phyloP scores from a whole-genome alignment of 1,139 yeast species.

The Blastobotrys serpentis region DNA sequence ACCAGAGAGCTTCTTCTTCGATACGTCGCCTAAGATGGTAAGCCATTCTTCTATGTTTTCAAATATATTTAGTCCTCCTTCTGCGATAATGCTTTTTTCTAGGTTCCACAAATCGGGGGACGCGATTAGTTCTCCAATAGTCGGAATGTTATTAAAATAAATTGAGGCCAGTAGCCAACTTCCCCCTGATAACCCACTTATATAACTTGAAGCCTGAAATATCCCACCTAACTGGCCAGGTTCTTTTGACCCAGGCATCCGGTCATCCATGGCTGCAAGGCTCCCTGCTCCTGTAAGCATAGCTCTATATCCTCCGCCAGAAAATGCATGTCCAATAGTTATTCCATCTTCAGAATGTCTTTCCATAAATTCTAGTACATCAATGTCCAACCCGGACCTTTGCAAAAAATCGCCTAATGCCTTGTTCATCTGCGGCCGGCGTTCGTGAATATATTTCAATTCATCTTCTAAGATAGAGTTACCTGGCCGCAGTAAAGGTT shows the following conservation, averaged over 20 bases:
- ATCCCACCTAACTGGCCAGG: slow-evolving; percentile 72
- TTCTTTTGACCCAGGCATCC: slow-evolving; percentile 56
- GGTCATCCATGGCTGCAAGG: slow-evolving; percentile 66
- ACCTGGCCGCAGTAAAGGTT: slow-evolving; percentile 24
- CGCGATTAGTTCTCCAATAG: slow-evolving; percentile 51
- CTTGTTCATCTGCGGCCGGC: slow-evolving; percentile 16
- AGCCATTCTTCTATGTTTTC: slow-evolving; percentile 47
- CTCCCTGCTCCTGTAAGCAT: slow-evolving; percentile 81
- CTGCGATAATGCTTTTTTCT: slow-evolving; percentile 11
- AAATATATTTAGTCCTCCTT: slow-evolving; percentile 51
- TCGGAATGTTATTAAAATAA: slow-evolving; percentile 78
- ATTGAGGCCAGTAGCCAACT: slow-evolving; percentile 82
- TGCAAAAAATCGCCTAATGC: slow-evolving; percentile 22
- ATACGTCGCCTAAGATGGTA: slow-evolving; percentile 48
- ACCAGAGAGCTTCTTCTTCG: slow-evolving; percentile 66
- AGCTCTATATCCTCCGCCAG: slow-evolving; percentile 86
- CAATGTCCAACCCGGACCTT: slow-evolving; percentile 30
- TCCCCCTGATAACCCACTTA: slow-evolving; percentile 81
- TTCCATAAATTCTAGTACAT: slow-evolving; percentile 24
- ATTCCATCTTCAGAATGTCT: slow-evolving; percentile 31
- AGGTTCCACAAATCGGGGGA: slow-evolving; percentile 15
- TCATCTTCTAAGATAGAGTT: slow-evolving; percentile 25
- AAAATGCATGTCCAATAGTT: slow-evolving; percentile 63
- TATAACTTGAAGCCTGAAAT: slow-evolving; percentile 67
- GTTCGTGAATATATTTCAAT: slow-evolving; percentile 19